Evolutionary conservation across 176 grass and related monocot species (phyloP).

Genomic region (Stipa capillata): DNA sequence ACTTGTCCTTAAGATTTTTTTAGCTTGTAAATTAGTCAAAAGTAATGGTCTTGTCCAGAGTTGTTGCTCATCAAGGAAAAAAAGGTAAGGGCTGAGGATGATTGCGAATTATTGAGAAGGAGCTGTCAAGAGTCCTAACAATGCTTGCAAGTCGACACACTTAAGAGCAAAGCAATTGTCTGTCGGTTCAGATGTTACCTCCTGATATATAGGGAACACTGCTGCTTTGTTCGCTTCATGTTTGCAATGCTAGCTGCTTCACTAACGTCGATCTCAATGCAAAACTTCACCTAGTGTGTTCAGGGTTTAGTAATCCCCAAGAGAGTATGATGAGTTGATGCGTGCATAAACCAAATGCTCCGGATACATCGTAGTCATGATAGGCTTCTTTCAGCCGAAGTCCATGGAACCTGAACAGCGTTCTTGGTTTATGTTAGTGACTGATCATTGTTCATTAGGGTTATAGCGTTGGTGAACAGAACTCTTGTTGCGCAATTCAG

Average conservation of each 20-base stretch:
- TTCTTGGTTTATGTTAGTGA: background rate
- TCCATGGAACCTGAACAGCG: background rate
- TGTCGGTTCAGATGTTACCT: slow-evolving; percentile 20
- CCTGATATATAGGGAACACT: background rate
- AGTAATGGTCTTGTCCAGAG: background rate
- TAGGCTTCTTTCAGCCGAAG: background rate
- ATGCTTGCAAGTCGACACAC: slow-evolving; percentile 24
- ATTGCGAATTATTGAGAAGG: slow-evolving; percentile 20
- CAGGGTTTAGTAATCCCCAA: background rate
- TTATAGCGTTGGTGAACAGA: background rate
- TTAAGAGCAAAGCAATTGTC: slow-evolving; percentile 27
- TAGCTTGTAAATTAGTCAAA: background rate
- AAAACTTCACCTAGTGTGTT: background rate
- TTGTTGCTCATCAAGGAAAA: background rate
- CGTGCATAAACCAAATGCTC: background rate
- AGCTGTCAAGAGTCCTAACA: background rate
- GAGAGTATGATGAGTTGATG: background rate
- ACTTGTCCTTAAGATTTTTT: background rate
- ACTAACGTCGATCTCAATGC: background rate
- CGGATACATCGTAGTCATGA: background rate
- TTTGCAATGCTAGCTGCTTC: background rate
- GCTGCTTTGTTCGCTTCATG: background rate
- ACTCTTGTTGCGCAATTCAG: too few species aligned
- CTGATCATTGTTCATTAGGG: background rate
- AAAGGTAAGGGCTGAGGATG: background rate